These are phyloP conservation scores for Mycena rebaudengoi DNA, from an alignment of 768 basidiomycete genomes.

Conservation along the genomic window DNA sequence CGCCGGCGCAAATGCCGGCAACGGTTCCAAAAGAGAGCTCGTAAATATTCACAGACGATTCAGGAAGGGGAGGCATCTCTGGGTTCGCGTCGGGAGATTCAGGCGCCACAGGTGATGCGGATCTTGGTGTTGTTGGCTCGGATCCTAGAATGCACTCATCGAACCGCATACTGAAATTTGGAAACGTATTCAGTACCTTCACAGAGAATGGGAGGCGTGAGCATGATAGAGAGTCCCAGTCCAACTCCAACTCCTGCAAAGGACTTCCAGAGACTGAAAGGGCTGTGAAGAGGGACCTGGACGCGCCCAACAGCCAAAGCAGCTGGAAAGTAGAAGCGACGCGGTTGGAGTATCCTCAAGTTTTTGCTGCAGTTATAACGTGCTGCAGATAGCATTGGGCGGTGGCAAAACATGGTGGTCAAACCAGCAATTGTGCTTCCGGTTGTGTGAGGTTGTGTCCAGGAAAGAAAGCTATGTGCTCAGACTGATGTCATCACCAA, in stretches of 20 bases:
- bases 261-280: constrained; percentile 12
- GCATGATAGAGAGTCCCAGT: constrained; percentile 32
- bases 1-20: constrained; percentile 87
- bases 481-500: too few relatives aligned
- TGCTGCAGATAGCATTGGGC: not conserved
- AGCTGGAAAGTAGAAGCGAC: constrained; percentile 15
- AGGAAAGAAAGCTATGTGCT: not conserved
- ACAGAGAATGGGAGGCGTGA: constrained; percentile 53
- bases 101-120: constrained; percentile 10
- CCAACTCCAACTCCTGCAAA: constrained; percentile 30
- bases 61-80: constrained; percentile 60
- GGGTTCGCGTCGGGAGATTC: constrained; percentile 17
- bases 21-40: constrained; percentile 91
- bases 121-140: constrained; percentile 19
- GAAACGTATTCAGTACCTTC: constrained; percentile 52
- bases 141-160: constrained; percentile 2
- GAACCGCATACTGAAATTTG: not conserved
- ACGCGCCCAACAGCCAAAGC: not conserved
- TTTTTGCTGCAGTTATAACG: constrained; percentile 5
- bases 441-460: not conserved
- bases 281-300: not conserved
- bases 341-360: constrained; percentile 4
- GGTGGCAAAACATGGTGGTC: not conserved
- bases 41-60: constrained; percentile 79
- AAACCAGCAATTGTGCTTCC: not conserved